phyloP scores from a whole-genome alignment of 2,329 filamentous ascomycete species.

The Colletotrichum lini region DNA sequence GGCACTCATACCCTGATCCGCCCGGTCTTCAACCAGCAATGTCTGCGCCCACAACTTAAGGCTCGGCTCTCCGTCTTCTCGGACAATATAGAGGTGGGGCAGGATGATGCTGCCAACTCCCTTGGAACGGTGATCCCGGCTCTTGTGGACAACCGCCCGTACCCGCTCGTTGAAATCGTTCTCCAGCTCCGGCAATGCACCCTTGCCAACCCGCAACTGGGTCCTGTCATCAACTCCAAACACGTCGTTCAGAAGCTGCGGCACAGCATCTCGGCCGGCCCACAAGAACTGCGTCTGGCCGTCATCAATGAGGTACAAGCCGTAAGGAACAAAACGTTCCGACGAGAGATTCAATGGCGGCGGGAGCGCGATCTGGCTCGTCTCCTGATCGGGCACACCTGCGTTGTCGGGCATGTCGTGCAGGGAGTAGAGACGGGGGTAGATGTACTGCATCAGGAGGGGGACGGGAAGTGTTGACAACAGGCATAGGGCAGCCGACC shows the following conservation, averaged over 20 bases:
- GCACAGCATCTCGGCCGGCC: slow-evolving; percentile 93
- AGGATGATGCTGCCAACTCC: slow-evolving; percentile 94
- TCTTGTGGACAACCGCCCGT: slow-evolving; percentile 91
- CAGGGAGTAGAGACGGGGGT: slow-evolving; percentile 85
- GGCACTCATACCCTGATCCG: slow-evolving; percentile 93
- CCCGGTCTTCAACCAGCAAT: slow-evolving; percentile 92
- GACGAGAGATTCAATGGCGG: slow-evolving; percentile 89
- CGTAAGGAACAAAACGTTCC: slow-evolving; percentile 88
- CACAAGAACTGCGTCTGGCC: slow-evolving; percentile 98
- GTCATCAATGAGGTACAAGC: slow-evolving; percentile 96
- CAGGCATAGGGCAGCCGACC: slow-evolving; percentile 91
- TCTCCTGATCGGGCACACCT: slow-evolving; percentile 86
- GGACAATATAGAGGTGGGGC: slow-evolving; percentile 92
- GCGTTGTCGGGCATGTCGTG: slow-evolving; percentile 98
- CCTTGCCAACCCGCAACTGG: slow-evolving; percentile 92
- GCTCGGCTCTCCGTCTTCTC: slow-evolving; percentile 95
- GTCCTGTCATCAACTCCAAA: slow-evolving; percentile 89
- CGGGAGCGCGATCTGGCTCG: slow-evolving; percentile 90
- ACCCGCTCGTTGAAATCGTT: slow-evolving; percentile 98
- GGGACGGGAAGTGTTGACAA: slow-evolving; percentile 94
- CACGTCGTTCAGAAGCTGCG: slow-evolving; percentile 88
- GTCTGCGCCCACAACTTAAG: slow-evolving; percentile 98
- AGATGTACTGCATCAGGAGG: slow-evolving; percentile 93
- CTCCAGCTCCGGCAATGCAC: slow-evolving; percentile 86
- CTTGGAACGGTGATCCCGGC: slow-evolving; percentile 85